Evolutionary conservation across 495 filamentous ascomycete genomes (phyloP), one percentile per base, ranked within the genome.

Genomic region (Aspergillus egyptiacus): DNA sequence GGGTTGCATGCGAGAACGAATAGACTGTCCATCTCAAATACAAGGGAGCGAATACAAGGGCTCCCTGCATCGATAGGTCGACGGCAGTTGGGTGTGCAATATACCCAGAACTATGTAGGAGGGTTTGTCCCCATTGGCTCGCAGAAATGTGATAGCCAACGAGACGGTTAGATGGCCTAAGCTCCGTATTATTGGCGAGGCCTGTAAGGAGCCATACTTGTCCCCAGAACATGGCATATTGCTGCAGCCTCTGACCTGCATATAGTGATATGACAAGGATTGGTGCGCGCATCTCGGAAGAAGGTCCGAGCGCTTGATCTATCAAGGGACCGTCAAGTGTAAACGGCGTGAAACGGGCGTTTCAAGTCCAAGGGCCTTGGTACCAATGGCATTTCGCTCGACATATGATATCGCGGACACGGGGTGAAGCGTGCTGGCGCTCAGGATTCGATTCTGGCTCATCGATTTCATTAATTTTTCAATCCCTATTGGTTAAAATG

Each of bases 201-300:
- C 25, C 10, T 27, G 25, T 10, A 27, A 42, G 25, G 27, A 14
- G 15, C 27, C n/a, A 32, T 43, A 27, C 8, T 20, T 13, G 3
- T 19, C 13, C 40, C 9, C 22, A 24, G 14, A 27, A 18, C 40
- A 20, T 24, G 7, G 7, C 17, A 39, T n/a, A n/a, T n/a, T n/a
- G 17, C 18, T 17, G 25, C 23, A 20, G n/a, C n/a, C 6, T 6
- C n/a, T n/a, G n/a, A n/a, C n/a, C n/a, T n/a, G n/a, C 9, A 11
- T 31, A 31, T 6, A 31, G n/a, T 27, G 8, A 35, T 14, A 35
- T 10, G 13, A 41, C 31, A 25, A 34, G 43, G 37, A 31, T 42
- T 50, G 47, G 38, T 42, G 38, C 37, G 43, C 6, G 37, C 18
- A 20, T 24, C 27, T 47, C 44, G 17, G 27, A 20, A 22, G 24